Percentiles rank a stretch among this genome's conserved stretches.
Evolutionary conservation across 257 asterid genomes (phyloP).

Genomic region (Cruciata laevipes): DNA sequence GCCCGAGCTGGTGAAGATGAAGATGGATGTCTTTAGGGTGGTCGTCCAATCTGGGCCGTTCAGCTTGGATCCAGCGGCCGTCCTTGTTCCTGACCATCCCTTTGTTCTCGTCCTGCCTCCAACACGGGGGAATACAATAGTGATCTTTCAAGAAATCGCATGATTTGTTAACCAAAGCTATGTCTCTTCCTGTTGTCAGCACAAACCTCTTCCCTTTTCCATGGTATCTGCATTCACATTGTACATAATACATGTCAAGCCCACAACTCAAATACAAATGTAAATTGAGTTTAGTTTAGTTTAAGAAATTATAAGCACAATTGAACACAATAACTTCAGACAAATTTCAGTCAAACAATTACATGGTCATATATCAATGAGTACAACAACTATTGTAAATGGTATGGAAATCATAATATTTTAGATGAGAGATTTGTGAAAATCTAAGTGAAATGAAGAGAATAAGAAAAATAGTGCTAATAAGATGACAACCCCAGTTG

Average conservation of each 20-base stretch:
- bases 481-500: too few species aligned
- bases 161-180: constrained; percentile 45
- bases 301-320: too few species aligned
- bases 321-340: too few species aligned
- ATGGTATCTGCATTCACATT: constrained; percentile 34
- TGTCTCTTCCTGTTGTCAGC: constrained; percentile 36
- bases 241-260: not conserved
- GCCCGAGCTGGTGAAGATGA: constrained; percentile 20
- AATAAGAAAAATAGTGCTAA: too few species aligned
- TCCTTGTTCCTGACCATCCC: constrained; percentile 47
- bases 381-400: too few species aligned
- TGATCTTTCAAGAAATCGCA: constrained; percentile 47
- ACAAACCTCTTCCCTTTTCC: constrained; percentile 41
- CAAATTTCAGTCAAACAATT: too few species aligned
- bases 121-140: constrained; percentile 38
- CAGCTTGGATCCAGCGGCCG: constrained; percentile 43
- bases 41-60: constrained; percentile 28
- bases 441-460: too few species aligned
- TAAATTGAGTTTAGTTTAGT: too few species aligned
- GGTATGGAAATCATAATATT: too few species aligned
- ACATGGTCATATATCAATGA: too few species aligned
- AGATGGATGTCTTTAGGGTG: constrained; percentile 26
- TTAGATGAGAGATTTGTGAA: too few species aligned
- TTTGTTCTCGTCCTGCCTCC: constrained; percentile 52
- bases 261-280: too few species aligned